phyloP scores from a whole-genome alignment of 805 yeast genomes.

The Candida nitratophila region DNA sequence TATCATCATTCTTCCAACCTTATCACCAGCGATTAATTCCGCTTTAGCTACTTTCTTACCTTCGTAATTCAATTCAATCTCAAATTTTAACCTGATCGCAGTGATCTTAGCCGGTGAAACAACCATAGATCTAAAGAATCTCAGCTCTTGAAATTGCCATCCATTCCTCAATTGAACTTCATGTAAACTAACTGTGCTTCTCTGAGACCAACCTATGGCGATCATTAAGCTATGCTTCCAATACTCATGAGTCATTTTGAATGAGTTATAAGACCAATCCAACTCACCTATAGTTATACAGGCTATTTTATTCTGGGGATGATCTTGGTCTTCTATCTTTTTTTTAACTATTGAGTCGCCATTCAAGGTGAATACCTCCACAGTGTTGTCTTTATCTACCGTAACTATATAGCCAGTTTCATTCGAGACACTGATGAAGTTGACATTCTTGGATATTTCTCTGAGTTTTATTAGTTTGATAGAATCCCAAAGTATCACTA shows the following conservation, averaged over 20 bases:
- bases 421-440: conserved; percentile 39
- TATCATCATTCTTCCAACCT: conserved; percentile 41
- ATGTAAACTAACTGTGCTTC: conserved; percentile 14
- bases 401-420: conserved; percentile 48
- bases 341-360: conserved; percentile 35
- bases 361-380: conserved; percentile 44
- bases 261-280: conserved; percentile 1
- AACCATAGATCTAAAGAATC: conserved; percentile 11
- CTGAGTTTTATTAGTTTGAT: conserved; percentile 45
- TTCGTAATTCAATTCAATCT: conserved; percentile 23
- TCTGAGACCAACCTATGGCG: conserved; percentile 26
- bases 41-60: conserved; percentile 25
- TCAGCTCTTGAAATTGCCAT: conserved; percentile 20
- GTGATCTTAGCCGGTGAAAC: conserved; percentile 14
- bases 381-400: conserved; percentile 11
- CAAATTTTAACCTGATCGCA: conserved; percentile 27
- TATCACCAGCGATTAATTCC: conserved; percentile 48
- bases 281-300: conserved; percentile 14
- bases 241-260: conserved; percentile 23
- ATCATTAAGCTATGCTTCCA: conserved; percentile 32
- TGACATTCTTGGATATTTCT: conserved; percentile 14
- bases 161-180: conserved; percentile 19
- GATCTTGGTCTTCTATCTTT: conserved; percentile 5
- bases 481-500: conserved; percentile 58
- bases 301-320: conserved; percentile 3